Evolutionary conservation across 495 filamentous ascomycete species (phyloP).

Genomic region (Talaromyces trachyspermus): DNA sequence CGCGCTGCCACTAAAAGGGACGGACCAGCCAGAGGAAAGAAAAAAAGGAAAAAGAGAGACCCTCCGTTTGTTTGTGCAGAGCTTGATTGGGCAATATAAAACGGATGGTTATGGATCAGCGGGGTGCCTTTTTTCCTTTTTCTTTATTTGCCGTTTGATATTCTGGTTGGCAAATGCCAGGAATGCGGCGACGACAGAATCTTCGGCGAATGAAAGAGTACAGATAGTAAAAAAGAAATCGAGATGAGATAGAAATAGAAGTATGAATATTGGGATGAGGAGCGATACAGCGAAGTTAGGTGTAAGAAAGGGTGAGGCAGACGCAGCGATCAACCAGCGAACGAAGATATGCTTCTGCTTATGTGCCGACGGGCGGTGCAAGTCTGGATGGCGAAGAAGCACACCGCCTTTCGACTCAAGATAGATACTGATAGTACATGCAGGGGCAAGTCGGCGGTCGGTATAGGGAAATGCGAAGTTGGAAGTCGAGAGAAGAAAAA

Average conservation of each 20-base stretch:
- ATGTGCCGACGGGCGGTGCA: not conserved
- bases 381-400: not conserved
- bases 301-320: not conserved
- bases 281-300: not conserved
- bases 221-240: no score
- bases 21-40: not conserved
- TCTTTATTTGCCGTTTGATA: no score
- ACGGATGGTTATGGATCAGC: not conserved
- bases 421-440: not conserved
- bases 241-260: no score
- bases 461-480: not conserved
- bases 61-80: not conserved
- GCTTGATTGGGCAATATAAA: conserved; percentile 1
- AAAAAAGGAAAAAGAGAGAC: not conserved
- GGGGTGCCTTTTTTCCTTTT: no score
- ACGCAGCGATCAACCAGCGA: not conserved
- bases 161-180: no score
- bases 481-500: not conserved
- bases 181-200: no score
- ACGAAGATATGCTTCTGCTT: not conserved
- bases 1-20: not conserved
- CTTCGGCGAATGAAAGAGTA: no score
- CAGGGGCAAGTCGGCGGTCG: not conserved
- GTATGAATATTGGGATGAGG: not conserved
- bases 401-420: not conserved